Evolutionary conservation across 2,329 filamentous ascomycete genomes (phyloP).

Genomic region (Emmonsia crescens): DNA sequence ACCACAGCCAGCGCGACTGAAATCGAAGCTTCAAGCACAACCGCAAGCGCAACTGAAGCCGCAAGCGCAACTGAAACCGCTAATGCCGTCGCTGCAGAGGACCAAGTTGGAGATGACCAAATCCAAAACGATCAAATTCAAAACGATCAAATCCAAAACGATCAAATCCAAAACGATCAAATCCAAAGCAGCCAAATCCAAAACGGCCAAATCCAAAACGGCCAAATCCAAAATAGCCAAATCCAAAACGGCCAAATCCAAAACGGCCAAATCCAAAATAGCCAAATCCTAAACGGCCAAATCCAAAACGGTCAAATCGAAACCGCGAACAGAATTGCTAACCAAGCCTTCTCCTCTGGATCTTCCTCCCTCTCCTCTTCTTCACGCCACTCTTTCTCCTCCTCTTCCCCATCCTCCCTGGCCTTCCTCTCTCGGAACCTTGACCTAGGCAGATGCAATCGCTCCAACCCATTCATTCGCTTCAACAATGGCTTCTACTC

Average conservation of each 20-base stretch:
- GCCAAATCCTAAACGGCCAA: background rate
- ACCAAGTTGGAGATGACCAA: background rate
- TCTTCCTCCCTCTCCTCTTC: background rate
- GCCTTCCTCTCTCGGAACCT: background rate
- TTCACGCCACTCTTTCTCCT: background rate
- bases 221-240: background rate
- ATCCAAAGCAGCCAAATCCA: background rate
- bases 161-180: background rate
- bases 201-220: background rate
- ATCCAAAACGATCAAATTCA: background rate
- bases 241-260: too few relatives aligned
- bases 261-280: background rate
- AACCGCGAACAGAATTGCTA: background rate
- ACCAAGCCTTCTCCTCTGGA: background rate
- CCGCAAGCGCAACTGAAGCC: background rate
- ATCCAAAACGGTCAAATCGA: background rate
- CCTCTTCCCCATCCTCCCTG: background rate
- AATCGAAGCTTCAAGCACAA: constrained; percentile 9
- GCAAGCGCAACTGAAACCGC: background rate
- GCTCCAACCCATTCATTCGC: constrained; percentile 34
- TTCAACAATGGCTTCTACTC: constrained; percentile 39
- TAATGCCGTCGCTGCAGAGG: background rate
- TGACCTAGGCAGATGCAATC: constrained; percentile 39
- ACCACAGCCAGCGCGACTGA: constrained; percentile 8
- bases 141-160: background rate